Conservation (phyloP, 805 yeast species). For the Wickerhamiella cacticola region DNA sequence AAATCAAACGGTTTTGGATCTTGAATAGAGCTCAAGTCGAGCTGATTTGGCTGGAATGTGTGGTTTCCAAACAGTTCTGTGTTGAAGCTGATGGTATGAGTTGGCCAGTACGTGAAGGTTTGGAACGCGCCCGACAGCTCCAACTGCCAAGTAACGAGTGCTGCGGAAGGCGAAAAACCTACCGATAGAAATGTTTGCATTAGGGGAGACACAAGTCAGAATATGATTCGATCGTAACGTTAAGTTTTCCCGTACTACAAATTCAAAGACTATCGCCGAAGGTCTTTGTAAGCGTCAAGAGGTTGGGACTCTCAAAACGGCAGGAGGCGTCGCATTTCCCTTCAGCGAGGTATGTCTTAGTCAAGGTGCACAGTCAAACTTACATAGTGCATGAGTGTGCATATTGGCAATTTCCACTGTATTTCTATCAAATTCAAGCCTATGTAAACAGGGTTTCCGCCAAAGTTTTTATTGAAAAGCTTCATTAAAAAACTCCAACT, state of each 20-base stretch:
- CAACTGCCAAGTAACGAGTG: slow-evolving; percentile 23
- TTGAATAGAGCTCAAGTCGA: slow-evolving; percentile 15
- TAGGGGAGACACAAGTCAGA: not conserved
- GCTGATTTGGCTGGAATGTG: slow-evolving; percentile 17
- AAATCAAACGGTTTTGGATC: slow-evolving; percentile 12
- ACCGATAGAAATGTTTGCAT: slow-evolving; percentile 17
- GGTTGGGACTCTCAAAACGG: slow-evolving; percentile 1
- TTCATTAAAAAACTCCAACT: not conserved
- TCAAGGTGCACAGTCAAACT: slow-evolving; percentile 3
- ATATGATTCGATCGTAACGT: not conserved
- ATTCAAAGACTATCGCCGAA: not conserved
- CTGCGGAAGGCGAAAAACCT: slow-evolving; percentile 24
- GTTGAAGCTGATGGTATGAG: slow-evolving; percentile 16
- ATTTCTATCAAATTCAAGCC: not conserved
- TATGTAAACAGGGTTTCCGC: no score
- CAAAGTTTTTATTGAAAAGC: not conserved
- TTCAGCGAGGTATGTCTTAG: slow-evolving; percentile 2
- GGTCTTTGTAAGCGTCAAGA: slow-evolving; percentile 6
- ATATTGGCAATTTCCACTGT: not conserved
- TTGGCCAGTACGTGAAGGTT: slow-evolving; percentile 24
- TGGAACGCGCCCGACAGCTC: slow-evolving; percentile 17
- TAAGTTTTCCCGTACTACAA: not conserved
- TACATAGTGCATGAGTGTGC: not conserved
- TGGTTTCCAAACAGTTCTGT: slow-evolving; percentile 18
- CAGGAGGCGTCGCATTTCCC: not conserved